Evolutionary conservation across 2,329 filamentous ascomycete species (phyloP), one percentile per base, ranked within the genome.

Genomic region (Fusarium tuaranense): DNA sequence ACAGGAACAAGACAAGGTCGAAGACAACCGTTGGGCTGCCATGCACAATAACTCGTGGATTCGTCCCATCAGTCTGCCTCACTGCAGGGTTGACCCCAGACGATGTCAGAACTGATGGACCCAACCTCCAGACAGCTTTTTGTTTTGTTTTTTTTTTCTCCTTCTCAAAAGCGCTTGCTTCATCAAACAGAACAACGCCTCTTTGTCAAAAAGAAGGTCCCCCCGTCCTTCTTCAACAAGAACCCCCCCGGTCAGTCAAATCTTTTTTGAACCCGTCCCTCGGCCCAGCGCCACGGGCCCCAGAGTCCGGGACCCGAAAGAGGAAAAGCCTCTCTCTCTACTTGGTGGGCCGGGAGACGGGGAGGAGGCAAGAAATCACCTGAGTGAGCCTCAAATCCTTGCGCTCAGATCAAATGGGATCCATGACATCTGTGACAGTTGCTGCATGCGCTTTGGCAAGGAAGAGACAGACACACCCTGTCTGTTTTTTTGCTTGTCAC

Each of bases 351-450:
- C 60, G 22, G 66, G 58, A 67, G 61, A 68, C 70, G 57, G 57
- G 44, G 67, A 41, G 48, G 32, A 57, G 32, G 32, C n/a, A 34
- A 22, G 22, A 34, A 74, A 72, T 59, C 64, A 66, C 63, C 68
- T 67, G 61, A 63, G 64, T 60, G 68, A 74, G 68, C 71, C 71
- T 74, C 71, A 53, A 53, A 69, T 64, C 44, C 44, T 59, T 63
- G 30, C 51, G 63, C 64, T 48, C 55, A 44, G 32, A 44, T 48
- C n/a, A 62, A n/a, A 63, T 51, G 39, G 39, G 36, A n/a, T 38
- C 41, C 36, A 34, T 44, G 44, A 32, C n/a, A 46, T 38, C 20
- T 44, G 36, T 65, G 48, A 68, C 36, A 62, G 63, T 20, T n/a
- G 16, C 51, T 65, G 22, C 22, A 27, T 71, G 30, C n/a, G 53